Conservation (phyloP, 2,329 filamentous ascomycete species). For the Penicillium oxalicum region DNA sequence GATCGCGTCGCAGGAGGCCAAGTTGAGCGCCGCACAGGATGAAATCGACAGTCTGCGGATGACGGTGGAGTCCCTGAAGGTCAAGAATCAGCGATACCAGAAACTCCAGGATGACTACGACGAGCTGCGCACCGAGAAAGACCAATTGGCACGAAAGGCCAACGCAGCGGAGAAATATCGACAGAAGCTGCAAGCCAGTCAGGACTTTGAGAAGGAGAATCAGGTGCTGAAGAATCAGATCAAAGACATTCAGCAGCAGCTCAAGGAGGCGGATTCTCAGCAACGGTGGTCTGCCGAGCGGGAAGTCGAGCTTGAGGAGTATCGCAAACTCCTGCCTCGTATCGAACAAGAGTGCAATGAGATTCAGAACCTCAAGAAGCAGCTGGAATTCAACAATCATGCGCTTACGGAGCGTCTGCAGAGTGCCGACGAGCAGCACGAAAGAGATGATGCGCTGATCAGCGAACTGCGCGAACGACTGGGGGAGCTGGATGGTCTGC, state of each 20-base stretch:
- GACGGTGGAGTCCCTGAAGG: constrained; percentile 39
- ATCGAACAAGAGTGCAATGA: constrained; percentile 46
- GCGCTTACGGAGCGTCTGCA: constrained; percentile 41
- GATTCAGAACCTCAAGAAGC: constrained; percentile 44
- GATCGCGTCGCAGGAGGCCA: constrained; percentile 64
- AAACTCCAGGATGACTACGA: constrained; percentile 47
- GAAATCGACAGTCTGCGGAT: constrained; percentile 42
- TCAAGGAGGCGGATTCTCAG: constrained; percentile 42
- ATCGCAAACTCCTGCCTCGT: constrained; percentile 41
- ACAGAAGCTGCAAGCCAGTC: constrained; percentile 45
- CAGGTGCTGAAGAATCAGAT: constrained; percentile 42
- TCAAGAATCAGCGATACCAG: constrained; percentile 42
- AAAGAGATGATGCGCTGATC: constrained; percentile 38
- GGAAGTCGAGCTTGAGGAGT: constrained; percentile 40
- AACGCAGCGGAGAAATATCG: constrained; percentile 47
- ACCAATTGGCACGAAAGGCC: constrained; percentile 43
- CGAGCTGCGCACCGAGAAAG: constrained; percentile 44
- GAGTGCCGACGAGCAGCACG: constrained; percentile 39
- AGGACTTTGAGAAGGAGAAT: constrained; percentile 47
- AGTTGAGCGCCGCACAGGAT: constrained; percentile 50
- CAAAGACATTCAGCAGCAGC: constrained; percentile 42
- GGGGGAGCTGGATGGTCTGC: constrained; percentile 37
- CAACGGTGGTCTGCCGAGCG: constrained; percentile 37
- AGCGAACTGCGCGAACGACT: constrained; percentile 40
- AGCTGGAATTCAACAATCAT: constrained; percentile 46